Percentiles rank a stretch among this genome's conserved stretches.
phyloP scores from a whole-genome alignment of 306 rosid species.

The Rosa rugosa region DNA sequence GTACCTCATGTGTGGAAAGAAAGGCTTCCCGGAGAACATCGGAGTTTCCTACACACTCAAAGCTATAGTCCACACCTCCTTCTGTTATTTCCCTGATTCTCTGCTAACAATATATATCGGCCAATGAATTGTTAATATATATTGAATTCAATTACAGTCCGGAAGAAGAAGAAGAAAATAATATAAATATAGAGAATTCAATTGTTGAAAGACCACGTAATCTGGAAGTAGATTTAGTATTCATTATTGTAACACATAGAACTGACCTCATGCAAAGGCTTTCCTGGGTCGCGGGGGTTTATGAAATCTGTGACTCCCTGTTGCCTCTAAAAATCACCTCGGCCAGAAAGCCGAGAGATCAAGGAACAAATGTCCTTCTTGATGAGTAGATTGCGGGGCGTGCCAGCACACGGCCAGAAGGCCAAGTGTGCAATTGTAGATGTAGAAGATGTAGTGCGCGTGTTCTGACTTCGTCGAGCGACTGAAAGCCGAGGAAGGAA shows the following conservation, averaged over 20 bases:
- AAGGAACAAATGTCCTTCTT: no score
- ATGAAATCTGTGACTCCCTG: conserved; percentile 71
- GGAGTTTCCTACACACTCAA: conserved; percentile 63
- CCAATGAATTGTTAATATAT: neutral
- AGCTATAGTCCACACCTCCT: conserved; percentile 73
- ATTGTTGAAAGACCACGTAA: neutral
- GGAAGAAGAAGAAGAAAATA: neutral
- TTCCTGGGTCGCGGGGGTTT: conserved; percentile 56
- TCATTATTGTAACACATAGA: neutral
- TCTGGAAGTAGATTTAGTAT: neutral
- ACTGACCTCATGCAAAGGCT: conserved; percentile 62
- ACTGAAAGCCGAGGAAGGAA: no score
- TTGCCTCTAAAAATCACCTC: no score
- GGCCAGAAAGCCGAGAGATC: no score
- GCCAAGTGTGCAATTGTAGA: no score
- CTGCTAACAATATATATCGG: conserved; percentile 28
- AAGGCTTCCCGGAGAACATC: conserved; percentile 63
- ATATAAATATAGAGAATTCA: neutral
- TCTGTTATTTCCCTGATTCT: conserved; percentile 47
- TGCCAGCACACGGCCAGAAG: no score
- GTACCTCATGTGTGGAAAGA: conserved; percentile 56
- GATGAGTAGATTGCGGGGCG: no score
- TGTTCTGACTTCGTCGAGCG: no score
- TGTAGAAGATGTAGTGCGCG: no score
- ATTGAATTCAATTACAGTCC: neutral